Evolutionary conservation across 2,329 filamentous ascomycete genomes (phyloP), one percentile per base, ranked within the genome.

Genomic region (Alternaria infectoria): DNA sequence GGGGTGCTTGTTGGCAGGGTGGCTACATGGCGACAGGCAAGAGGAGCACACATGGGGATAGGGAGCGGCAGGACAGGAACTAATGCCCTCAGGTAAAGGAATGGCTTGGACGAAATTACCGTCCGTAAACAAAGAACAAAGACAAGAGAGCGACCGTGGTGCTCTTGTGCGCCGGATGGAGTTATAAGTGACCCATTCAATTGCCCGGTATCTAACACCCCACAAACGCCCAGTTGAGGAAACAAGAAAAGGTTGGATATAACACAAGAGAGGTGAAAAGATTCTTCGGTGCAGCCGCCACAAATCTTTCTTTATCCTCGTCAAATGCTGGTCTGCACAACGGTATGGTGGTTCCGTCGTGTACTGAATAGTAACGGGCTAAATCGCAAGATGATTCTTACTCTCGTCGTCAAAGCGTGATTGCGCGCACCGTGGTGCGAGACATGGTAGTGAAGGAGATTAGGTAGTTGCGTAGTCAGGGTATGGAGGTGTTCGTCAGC

Each of bases 391-490:
- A 62, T 62, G 59, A 58, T 68, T 71, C 69, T 71, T 76, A 67
- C 69, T 76, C 73, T 69, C 67, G 59, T 77, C 74, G 68, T 77
- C 70, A 65, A 76, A 69, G 66, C 74, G 66, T 77, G 60, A 68
- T 70, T 62, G 69, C 64, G 69, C 72, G 72, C 71, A 61, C 54
- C 65, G 65, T 70, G 68, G 67, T 68, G 65, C 65, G 61, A 64
- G 61, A 66, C 64, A 74, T 57, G 57, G 54, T 40, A 40, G 45
- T 62, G 56, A 63, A 61, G 52, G 68, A 64, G 66, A 72, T 71
- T 70, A 69, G 63, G 62, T 51, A 56, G 30, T 52, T 66, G 50
- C 59, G 55, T 56, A 56, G 52, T 61, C 61, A 50, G 55, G 60
- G 61, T 54, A 54, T 65, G 63, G 59, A 52, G 54, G 56, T 59